These are phyloP conservation scores for Penicillium roqueforti DNA, from an alignment of 495 filamentous ascomycete species.

Conservation along the genomic window DNA sequence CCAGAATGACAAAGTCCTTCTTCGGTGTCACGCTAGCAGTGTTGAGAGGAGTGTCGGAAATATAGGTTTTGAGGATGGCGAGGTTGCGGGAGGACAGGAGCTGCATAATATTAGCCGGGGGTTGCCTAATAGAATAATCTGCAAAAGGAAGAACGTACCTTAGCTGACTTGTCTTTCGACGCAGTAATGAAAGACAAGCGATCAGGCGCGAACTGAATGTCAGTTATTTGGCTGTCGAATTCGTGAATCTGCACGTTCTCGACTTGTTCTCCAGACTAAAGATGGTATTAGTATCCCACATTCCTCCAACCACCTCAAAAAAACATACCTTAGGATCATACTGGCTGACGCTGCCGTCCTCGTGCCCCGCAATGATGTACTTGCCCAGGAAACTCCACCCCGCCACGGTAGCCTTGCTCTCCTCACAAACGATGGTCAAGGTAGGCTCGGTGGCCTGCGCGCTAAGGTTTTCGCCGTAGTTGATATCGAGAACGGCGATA, in stretches of 20 bases:
- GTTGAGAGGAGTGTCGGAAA: conserved; percentile 93
- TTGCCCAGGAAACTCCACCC: conserved; percentile 89
- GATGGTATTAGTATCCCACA: conserved; percentile 11
- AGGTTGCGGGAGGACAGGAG: conserved; percentile 79
- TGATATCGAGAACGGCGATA: conserved; percentile 86
- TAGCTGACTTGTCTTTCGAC: conserved; percentile 95
- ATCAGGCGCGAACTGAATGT: conserved; percentile 91
- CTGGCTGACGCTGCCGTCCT: conserved; percentile 90
- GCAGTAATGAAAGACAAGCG: conserved; percentile 97
- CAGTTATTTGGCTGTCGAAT: conserved; percentile 75
- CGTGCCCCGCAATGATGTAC: conserved; percentile 96
- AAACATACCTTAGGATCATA: conserved; percentile 84
- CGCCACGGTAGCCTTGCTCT: conserved; percentile 94
- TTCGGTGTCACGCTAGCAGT: conserved; percentile 86
- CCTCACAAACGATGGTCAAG: conserved; percentile 81
- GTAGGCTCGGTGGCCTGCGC: conserved; percentile 76
- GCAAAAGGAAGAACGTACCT: conserved; percentile 50
- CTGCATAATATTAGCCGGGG: conserved; percentile 35
- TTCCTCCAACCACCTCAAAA: neutral
- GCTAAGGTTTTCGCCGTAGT: conserved; percentile 56
- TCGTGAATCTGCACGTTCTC: conserved; percentile 80
- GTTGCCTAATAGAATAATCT: neutral
- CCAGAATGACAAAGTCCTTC: conserved; percentile 95
- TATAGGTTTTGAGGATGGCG: conserved; percentile 86
- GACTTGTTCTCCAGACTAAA: conserved; percentile 73